These are phyloP conservation scores for Phytophthora crassamura DNA, from an alignment of 352 stramenopile genomes.

Conservation along the genomic window DNA sequence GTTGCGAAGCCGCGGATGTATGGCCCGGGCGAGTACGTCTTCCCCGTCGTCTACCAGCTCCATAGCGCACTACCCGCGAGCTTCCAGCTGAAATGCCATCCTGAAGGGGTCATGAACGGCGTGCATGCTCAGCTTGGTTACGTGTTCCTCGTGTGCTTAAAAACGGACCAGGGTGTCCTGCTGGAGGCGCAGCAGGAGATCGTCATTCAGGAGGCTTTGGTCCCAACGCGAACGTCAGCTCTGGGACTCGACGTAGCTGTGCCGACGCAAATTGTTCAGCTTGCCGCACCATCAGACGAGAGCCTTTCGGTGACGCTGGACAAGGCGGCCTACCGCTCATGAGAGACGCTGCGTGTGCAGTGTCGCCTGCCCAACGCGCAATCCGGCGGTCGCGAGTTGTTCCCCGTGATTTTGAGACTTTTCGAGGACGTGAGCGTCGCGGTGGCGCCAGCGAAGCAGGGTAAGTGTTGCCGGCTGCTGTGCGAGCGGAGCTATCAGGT, in stretches of 20 bases:
- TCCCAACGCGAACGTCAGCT: not conserved
- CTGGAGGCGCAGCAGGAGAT: slow-evolving; percentile 13
- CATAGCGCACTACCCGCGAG: slow-evolving; percentile 11
- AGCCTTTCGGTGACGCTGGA: slow-evolving; percentile 5
- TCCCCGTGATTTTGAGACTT: slow-evolving; percentile 15
- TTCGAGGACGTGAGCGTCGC: slow-evolving; percentile 14
- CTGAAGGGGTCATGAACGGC: slow-evolving; percentile 4
- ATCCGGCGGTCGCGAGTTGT: not conserved
- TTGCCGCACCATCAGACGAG: not conserved
- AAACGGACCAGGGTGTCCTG: slow-evolving; percentile 13
- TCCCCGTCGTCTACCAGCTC: slow-evolving; percentile 30
- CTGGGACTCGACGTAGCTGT: not conserved
- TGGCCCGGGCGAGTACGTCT: slow-evolving; percentile 22
- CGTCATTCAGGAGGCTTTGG: slow-evolving; percentile 5
- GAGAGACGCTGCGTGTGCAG: slow-evolving; percentile 8
- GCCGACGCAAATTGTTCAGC: not conserved
- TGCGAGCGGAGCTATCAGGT: slow-evolving; percentile 14
- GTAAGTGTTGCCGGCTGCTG: slow-evolving; percentile 2
- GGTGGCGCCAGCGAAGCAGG: slow-evolving; percentile 5
- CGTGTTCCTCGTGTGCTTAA: slow-evolving; percentile 15
- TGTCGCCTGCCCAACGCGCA: not conserved
- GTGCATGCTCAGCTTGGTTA: slow-evolving; percentile 20
- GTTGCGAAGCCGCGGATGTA: slow-evolving; percentile 26
- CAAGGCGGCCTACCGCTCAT: slow-evolving; percentile 4
- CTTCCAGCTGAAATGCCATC: slow-evolving; percentile 21